These are phyloP conservation scores for Rosellinia necatrix DNA, from an alignment of 2,329 filamentous ascomycete genomes.

Conservation along the genomic window DNA sequence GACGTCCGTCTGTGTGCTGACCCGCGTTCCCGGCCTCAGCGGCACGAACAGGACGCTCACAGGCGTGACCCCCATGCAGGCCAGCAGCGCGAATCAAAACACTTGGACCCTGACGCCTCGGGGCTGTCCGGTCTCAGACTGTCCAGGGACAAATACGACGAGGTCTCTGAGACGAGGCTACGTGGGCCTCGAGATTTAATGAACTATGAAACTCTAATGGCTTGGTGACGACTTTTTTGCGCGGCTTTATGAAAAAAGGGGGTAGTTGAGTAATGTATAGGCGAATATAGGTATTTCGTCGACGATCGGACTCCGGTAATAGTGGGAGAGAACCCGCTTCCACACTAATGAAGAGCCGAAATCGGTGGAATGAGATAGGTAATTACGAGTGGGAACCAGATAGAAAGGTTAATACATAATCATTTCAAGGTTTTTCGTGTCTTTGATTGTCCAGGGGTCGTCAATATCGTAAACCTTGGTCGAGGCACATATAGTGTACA, in stretches of 20 bases:
- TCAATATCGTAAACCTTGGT: too few species aligned
- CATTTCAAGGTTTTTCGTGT: too few species aligned
- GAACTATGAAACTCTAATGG: neutral
- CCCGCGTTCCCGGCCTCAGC: too few species aligned
- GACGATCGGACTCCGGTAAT: slow-evolving; percentile 9
- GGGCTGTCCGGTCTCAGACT: slow-evolving; percentile 21
- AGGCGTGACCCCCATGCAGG: slow-evolving; percentile 24
- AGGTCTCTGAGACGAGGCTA: slow-evolving; percentile 1
- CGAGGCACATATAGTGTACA: too few species aligned
- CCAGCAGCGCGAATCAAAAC: slow-evolving; percentile 15
- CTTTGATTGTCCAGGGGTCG: too few species aligned
- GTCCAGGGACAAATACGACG: slow-evolving; percentile 5
- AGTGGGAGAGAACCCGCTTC: slow-evolving; percentile 9
- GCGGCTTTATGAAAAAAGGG: neutral
- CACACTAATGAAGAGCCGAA: slow-evolving; percentile 7
- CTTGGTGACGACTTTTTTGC: neutral
- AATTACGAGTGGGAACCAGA: too few species aligned
- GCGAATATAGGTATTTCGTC: neutral
- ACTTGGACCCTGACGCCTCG: slow-evolving; percentile 21
- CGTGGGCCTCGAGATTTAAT: slow-evolving; percentile 5
- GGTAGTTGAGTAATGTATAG: neutral
- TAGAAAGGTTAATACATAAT: too few species aligned
- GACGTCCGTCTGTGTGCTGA: too few species aligned
- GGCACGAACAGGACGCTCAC: slow-evolving; percentile 14
- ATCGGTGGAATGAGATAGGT: neutral